These are phyloP conservation scores for Angomonas ambiguus DNA, from an alignment of 208 protist species.

Conservation along the genomic window DNA sequence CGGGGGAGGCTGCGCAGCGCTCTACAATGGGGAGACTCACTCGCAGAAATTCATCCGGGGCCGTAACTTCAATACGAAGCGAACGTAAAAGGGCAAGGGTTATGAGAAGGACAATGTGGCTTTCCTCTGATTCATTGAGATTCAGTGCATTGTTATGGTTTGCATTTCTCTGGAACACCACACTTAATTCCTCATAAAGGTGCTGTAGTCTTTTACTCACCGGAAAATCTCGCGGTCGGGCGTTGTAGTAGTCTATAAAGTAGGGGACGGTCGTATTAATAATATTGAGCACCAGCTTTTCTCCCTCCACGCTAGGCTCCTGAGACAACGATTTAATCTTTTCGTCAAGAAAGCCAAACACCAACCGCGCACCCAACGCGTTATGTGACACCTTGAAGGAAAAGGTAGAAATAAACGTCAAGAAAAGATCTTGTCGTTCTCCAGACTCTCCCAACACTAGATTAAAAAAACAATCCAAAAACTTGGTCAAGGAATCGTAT, in stretches of 20 bases:
- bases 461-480: neutral
- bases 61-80: constrained; percentile 45
- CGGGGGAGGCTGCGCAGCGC: constrained; percentile 46
- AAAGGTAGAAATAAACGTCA: constrained; percentile 15
- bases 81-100: constrained; percentile 43
- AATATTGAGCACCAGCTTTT: neutral
- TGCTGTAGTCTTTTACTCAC: no score
- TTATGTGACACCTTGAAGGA: constrained; percentile 15
- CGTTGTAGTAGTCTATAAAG: neutral
- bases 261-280: no score
- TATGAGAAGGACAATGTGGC: constrained; percentile 27
- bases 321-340: no score
- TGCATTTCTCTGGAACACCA: constrained; percentile 65
- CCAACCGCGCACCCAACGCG: constrained; percentile 19
- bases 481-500: neutral
- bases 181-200: constrained; percentile 47
- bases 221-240: constrained; percentile 17
- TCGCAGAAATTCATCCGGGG: constrained; percentile 65
- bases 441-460: neutral
- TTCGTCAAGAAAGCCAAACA: constrained; percentile 11
- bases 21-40: constrained; percentile 62
- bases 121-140: constrained; percentile 22
- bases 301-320: no score
- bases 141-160: constrained; percentile 53
- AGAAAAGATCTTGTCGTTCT: neutral